These are phyloP conservation scores for Ziziphus jujuba DNA, from an alignment of 306 rosid species.

Conservation along the genomic window DNA sequence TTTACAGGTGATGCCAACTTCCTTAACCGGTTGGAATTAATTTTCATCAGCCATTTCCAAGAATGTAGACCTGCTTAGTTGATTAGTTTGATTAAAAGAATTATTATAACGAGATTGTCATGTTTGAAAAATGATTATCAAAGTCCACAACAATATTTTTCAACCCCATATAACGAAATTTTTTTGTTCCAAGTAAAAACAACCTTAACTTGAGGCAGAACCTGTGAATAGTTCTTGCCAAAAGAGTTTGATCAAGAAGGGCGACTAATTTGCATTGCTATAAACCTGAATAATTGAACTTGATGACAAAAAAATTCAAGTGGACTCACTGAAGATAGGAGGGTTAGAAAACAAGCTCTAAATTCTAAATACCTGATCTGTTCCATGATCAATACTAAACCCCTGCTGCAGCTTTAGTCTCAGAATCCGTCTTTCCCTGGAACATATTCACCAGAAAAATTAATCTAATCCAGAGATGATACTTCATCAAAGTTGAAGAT, in stretches of 20 bases:
- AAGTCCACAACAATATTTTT: background rate
- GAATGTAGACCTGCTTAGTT: background rate
- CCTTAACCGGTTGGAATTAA: background rate
- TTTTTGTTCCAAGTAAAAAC: background rate
- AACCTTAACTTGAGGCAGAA: background rate
- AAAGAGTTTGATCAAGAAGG: background rate
- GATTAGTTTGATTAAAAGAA: background rate
- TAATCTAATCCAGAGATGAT: background rate
- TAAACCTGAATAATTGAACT: background rate
- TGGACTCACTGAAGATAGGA: background rate
- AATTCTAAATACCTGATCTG: conserved; percentile 10
- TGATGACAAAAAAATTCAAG: background rate
- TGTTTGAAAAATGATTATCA: background rate
- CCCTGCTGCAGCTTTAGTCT: conserved; percentile 65
- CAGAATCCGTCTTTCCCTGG: conserved; percentile 63
- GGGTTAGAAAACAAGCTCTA: background rate
- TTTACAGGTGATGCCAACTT: background rate
- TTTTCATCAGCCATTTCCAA: conserved; percentile 7
- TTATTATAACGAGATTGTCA: too few species aligned
- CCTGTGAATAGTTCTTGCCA: too few species aligned
- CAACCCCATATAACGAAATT: background rate
- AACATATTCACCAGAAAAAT: conserved; percentile 26
- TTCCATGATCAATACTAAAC: conserved; percentile 27
- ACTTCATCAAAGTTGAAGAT: too few species aligned
- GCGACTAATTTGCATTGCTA: background rate